Base-by-base conservation (phyloP, 148 eudicot species). In the Selenicereus undatus region DNA sequence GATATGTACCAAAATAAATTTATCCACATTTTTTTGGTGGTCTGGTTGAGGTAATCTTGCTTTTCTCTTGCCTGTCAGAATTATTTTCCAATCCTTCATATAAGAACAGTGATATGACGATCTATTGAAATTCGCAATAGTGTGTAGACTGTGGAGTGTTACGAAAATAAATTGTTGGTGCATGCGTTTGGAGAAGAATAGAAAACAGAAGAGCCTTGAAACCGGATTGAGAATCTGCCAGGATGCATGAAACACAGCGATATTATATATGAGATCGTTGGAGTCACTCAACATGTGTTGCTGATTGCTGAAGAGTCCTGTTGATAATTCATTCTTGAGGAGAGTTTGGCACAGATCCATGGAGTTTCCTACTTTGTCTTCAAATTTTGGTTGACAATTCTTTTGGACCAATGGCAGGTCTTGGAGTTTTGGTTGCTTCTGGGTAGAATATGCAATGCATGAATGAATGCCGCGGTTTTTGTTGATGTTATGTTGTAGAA, bases 1-100 rank as follows among this genome's bases (percentile, higher is more conserved):
- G 92, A 84, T 79, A 92, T 73, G 87, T 84, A 79, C 87, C 91
- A n/a, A 54, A 90, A 70, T 92, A 85, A 77, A 50, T 56, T 76
- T 35, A 66, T 10, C 11, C 21, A 27, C 66, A 66, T 12, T 1
- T 66, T 50, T 4, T 35, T 11, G 4, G 16, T 3, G 45, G 35
- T n/a, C 60, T 45, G 13, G 62, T 75, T 32, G 48, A 75, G 78
- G 79, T 81, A 81, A 29, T 7, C 3, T 7, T 7, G 43, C 3
- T 39, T 39, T 39, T 39, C 8, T 65, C 75, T 29, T 39, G 6
- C 54, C 27, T 9, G 73, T 62, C 26, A 7, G 45, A 32, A 17
- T 8, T 35, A 0, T 8, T 13, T 43, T n/a, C 32, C 32, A 32
- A 32, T 32, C 22, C 48, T 17, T 78, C 13, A 27, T 17, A 8